Base-by-base conservation (phyloP, 139 green algal species). In the Parachlorella kessleri region DNA sequence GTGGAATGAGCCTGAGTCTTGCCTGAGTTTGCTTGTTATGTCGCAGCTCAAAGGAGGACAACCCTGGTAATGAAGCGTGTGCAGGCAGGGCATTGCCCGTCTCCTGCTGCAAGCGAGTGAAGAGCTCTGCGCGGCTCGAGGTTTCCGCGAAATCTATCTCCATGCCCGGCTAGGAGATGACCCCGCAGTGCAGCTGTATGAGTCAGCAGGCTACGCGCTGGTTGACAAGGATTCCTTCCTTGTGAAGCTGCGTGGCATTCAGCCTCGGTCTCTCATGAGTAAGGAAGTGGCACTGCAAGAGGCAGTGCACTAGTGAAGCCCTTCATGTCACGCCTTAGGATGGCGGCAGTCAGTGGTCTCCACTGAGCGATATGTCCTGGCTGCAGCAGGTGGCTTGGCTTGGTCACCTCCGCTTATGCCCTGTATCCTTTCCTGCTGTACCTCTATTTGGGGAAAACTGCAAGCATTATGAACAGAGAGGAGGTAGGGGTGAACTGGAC, bases 31-130 rank as follows among this genome's bases (percentile, higher is more conserved):
- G 48, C 48, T 14, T 59, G 48, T 18, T 28, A 59, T 18, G 48
- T 59, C 21, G 14, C 14, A 59, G 14, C 14, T 59, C 14, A 0
- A 59, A 28, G 14, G 48, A 28, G 48, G 14, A 59, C 48, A 14
- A 59, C 48, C n/a, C n/a, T n/a, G n/a, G 48, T 18, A 59, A 59
- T 59, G 48, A 59, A 28, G 21, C 48, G 14, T 59, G 48, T 28
- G 48, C 48, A 59, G 48, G 37, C 55, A 76, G 21, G 83, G 83
- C 41, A 54, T 80, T 4, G 83, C 79, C 14, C 65, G 71, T 40
- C 39, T 30, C 9, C 55, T 88, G 66, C 72, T 88, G 42, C 35
- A 23, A 6, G 53, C 73, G 1, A 77, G 73, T 30, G 83, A 86
- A 37, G 64, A 65, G 30, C 37, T 80, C 6, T 64, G 40, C 0